phyloP scores from a whole-genome alignment of 768 basidiomycete genomes.

The Serendipita indica region DNA sequence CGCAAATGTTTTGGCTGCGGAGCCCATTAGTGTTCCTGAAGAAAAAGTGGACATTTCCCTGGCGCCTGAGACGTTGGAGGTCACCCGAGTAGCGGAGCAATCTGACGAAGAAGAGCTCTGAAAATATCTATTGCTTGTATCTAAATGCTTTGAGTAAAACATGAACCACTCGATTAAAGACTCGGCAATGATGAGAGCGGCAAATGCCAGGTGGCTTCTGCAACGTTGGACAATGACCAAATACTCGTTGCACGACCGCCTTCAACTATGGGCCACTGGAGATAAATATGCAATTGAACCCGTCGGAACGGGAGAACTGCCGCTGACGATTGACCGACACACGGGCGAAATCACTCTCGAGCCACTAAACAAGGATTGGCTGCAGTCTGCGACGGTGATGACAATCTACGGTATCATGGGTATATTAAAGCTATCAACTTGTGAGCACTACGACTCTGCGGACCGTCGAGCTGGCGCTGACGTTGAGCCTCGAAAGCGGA shows the following conservation, averaged over 20 bases:
- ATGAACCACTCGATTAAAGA: background rate
- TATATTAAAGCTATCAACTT: slow-evolving; percentile 28
- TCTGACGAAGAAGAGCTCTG: too few relatives aligned
- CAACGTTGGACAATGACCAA: background rate
- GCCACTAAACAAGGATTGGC: background rate
- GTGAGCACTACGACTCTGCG: slow-evolving; percentile 18
- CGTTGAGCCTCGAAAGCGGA: slow-evolving; percentile 48
- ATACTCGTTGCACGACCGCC: background rate
- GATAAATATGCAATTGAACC: slow-evolving; percentile 2
- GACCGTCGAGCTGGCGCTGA: slow-evolving; percentile 9
- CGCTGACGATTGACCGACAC: background rate
- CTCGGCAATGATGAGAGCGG: background rate
- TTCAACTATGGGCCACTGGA: slow-evolving; percentile 1
- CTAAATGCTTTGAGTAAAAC: background rate
- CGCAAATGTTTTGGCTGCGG: background rate
- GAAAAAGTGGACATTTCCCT: background rate
- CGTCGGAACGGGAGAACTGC: background rate
- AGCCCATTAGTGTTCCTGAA: background rate
- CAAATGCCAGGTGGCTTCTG: slow-evolving; percentile 6
- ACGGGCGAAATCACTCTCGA: background rate
- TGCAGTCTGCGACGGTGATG: slow-evolving; percentile 17
- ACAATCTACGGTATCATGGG: slow-evolving; percentile 33
- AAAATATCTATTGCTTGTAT: too few relatives aligned
- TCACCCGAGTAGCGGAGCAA: too few relatives aligned
- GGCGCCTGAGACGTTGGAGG: background rate